phyloP scores from a whole-genome alignment of 306 rosid genomes.

The Luffa acutangula region DNA sequence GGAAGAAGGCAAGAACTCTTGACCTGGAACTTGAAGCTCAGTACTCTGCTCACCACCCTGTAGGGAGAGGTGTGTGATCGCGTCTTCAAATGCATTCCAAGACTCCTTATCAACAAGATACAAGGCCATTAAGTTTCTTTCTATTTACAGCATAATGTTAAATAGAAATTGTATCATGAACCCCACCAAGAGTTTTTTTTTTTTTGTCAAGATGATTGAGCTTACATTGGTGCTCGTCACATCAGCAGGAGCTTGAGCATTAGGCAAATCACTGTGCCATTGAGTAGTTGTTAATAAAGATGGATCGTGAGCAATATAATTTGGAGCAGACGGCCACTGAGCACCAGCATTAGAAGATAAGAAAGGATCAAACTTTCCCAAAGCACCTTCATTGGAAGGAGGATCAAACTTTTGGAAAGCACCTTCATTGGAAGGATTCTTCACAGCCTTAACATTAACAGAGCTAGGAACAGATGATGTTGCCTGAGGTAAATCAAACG shows the following conservation, averaged over 20 bases:
- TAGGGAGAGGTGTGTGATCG: conserved; percentile 23
- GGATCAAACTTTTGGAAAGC: conserved; percentile 32
- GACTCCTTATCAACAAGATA: conserved; percentile 32
- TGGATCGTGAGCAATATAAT: conserved; percentile 17
- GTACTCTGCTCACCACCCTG: conserved; percentile 24
- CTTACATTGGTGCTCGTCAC: conserved; percentile 37
- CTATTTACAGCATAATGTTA: conserved; percentile 8
- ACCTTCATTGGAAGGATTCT: conserved; percentile 18
- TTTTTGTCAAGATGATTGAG: not conserved
- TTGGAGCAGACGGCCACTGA: conserved; percentile 34
- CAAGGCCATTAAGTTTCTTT: conserved; percentile 19
- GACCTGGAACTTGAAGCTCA: conserved; percentile 18
- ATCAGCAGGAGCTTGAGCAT: conserved; percentile 20
- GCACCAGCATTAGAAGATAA: conserved; percentile 22
- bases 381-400: conserved; percentile 24
- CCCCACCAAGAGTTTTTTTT: not conserved
- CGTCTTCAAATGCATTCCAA: conserved; percentile 74
- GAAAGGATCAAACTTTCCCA: conserved; percentile 35
- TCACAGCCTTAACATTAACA: conserved; percentile 19
- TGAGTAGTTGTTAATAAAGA: conserved; percentile 26
- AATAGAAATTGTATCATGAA: not conserved
- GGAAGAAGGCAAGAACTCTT: conserved; percentile 19
- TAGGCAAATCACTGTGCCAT: conserved; percentile 29
- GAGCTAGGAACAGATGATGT: conserved; percentile 18
- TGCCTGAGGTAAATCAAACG: conserved; percentile 48